phyloP scores from a whole-genome alignment of 1,139 yeast genomes.

The Diutina ranongensis region DNA sequence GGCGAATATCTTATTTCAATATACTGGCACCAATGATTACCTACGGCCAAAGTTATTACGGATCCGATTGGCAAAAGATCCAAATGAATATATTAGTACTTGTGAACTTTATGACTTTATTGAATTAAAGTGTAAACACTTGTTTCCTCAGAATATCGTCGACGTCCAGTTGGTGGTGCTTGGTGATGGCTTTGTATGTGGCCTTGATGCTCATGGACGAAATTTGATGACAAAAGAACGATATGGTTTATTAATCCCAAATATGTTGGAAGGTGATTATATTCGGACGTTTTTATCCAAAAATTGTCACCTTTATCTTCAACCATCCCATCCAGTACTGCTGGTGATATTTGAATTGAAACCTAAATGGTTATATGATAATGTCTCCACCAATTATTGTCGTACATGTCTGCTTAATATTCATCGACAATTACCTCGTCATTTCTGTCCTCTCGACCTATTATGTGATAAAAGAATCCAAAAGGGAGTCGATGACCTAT shows the following conservation, averaged over 20 bases:
- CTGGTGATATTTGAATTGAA: constrained; percentile 31
- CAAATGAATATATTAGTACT: constrained; percentile 31
- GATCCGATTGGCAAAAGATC: constrained; percentile 25
- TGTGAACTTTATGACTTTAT: constrained; percentile 33
- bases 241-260: constrained; percentile 31
- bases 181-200: constrained; percentile 22
- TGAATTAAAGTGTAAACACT: constrained; percentile 28
- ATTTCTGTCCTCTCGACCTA: constrained; percentile 35
- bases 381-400: constrained; percentile 27
- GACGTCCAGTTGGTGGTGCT: constrained; percentile 29
- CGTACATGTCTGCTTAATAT: constrained; percentile 33
- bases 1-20: constrained; percentile 34
- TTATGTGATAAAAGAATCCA: constrained; percentile 23
- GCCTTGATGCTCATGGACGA: constrained; percentile 19
- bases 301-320: constrained; percentile 25
- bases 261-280: constrained; percentile 26
- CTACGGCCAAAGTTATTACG: constrained; percentile 26
- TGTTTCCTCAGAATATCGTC: constrained; percentile 28
- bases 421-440: constrained; percentile 19
- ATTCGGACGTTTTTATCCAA: constrained; percentile 20
- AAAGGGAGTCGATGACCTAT: constrained; percentile 23
- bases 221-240: constrained; percentile 25
- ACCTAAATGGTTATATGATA: constrained; percentile 39
- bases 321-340: constrained; percentile 7
- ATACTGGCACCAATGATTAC: constrained; percentile 26